These are phyloP conservation scores for Huntiella bhutanensis DNA, from an alignment of 2,329 filamentous ascomycete species.

Conservation along the genomic window DNA sequence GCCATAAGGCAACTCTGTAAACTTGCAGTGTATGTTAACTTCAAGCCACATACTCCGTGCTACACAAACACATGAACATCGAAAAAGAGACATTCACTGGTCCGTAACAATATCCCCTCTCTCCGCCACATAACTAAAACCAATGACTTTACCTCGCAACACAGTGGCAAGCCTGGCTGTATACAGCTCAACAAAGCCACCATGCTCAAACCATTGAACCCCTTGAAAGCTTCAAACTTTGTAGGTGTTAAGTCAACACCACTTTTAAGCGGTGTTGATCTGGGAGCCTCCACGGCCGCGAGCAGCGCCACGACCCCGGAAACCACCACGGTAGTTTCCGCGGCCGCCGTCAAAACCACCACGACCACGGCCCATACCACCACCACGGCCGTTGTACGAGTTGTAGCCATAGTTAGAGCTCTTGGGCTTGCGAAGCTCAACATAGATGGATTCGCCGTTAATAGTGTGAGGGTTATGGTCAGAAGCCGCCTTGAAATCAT, in stretches of 20 bases:
- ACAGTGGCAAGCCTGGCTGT: no score
- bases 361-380: conserved; percentile 39
- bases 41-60: no score
- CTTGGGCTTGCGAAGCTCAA: conserved; percentile 78
- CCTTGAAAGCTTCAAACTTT: no score
- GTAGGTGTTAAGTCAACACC: neutral
- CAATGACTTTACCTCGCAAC: no score
- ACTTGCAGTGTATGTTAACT: no score
- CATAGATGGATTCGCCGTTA: conserved; percentile 61
- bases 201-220: no score
- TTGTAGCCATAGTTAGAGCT: conserved; percentile 52
- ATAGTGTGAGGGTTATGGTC: conserved; percentile 72
- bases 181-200: no score
- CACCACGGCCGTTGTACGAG: conserved; percentile 39
- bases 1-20: no score
- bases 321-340: conserved; percentile 43
- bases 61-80: no score
- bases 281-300: conserved; percentile 44
- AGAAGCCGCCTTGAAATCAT: conserved; percentile 68
- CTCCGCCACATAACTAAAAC: no score
- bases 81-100: no score
- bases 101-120: no score
- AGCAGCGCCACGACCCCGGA: conserved; percentile 46
- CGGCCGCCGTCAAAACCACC: conserved; percentile 43
- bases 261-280: conserved; percentile 29